Percentiles rank a stretch among this genome's conserved stretches.
phyloP scores from a whole-genome alignment of 2,329 filamentous ascomycete species.

The Coniochaeta sp. region DNA sequence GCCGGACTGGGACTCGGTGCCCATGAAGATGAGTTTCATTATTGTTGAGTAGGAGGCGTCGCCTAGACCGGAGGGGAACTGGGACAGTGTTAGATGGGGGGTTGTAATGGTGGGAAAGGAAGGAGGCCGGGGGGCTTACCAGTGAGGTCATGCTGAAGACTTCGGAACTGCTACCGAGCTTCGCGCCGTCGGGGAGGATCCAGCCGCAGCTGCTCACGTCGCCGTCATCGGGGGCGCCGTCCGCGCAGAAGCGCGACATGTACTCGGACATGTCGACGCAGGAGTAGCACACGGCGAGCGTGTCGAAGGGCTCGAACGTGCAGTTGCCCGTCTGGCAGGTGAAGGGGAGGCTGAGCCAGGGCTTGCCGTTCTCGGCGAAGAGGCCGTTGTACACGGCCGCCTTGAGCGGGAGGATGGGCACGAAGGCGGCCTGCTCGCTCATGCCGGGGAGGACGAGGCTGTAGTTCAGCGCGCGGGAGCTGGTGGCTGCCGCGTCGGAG shows the following conservation, averaged over 20 bases:
- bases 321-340: slow-evolving; percentile 22
- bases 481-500: slow-evolving; percentile 16
- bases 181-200: slow-evolving; percentile 19
- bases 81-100: too few relatives aligned
- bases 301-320: slow-evolving; percentile 20
- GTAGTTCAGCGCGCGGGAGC: slow-evolving; percentile 20
- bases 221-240: neutral
- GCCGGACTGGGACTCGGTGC: slow-evolving; percentile 19
- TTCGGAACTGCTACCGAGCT: slow-evolving; percentile 14
- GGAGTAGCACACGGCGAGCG: slow-evolving; percentile 18
- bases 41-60: slow-evolving; percentile 23
- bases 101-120: too few relatives aligned
- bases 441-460: slow-evolving; percentile 18
- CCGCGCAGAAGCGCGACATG: slow-evolving; percentile 18
- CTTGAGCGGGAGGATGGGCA: slow-evolving; percentile 24
- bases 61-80: slow-evolving; percentile 16
- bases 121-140: too few relatives aligned
- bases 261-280: slow-evolving; percentile 21
- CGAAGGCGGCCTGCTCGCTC: slow-evolving; percentile 17
- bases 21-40: slow-evolving; percentile 25
- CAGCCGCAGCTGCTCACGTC: slow-evolving; percentile 18
- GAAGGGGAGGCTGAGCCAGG: slow-evolving; percentile 17
- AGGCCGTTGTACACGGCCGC: slow-evolving; percentile 26
- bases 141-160: slow-evolving; percentile 25
- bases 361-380: slow-evolving; percentile 24